These are phyloP conservation scores for Xerocomellus intermedius DNA, from an alignment of 768 basidiomycete species.

Conservation along the genomic window DNA sequence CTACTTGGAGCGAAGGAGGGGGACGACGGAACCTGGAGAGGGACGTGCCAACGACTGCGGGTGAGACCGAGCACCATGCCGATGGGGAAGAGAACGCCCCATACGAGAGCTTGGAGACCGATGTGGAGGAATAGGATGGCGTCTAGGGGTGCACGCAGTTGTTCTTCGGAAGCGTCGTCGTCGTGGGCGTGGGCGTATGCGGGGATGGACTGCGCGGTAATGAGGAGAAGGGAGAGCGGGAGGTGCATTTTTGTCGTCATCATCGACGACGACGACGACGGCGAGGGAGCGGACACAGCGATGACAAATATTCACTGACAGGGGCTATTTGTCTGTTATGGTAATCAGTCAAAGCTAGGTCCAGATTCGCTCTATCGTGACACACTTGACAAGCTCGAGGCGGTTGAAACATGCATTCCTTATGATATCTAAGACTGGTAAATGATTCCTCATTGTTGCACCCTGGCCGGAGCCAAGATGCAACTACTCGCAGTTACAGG, in stretches of 20 bases:
- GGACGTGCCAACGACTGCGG: slow-evolving; percentile 89
- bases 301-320: not conserved
- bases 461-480: too few relatives aligned
- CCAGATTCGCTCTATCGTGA: too few relatives aligned
- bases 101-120: slow-evolving; percentile 68
- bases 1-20: not conserved
- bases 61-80: slow-evolving; percentile 76
- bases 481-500: too few relatives aligned
- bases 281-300: not conserved
- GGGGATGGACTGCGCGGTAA: slow-evolving; percentile 6
- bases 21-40: slow-evolving; percentile 55
- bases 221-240: slow-evolving; percentile 8
- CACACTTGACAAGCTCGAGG: too few relatives aligned
- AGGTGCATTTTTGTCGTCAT: not conserved
- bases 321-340: not conserved
- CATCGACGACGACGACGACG: not conserved
- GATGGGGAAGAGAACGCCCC: slow-evolving; percentile 85
- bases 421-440: too few relatives aligned
- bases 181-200: slow-evolving; percentile 57
- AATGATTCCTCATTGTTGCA: too few relatives aligned
- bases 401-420: too few relatives aligned
- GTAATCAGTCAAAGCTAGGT: too few relatives aligned
- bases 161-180: slow-evolving; percentile 59
- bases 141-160: slow-evolving; percentile 67
- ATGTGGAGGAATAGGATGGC: slow-evolving; percentile 82